These are phyloP conservation scores for Trichoderma hamatum DNA, from an alignment of 2,329 filamentous ascomycete species.

Conservation along the genomic window DNA sequence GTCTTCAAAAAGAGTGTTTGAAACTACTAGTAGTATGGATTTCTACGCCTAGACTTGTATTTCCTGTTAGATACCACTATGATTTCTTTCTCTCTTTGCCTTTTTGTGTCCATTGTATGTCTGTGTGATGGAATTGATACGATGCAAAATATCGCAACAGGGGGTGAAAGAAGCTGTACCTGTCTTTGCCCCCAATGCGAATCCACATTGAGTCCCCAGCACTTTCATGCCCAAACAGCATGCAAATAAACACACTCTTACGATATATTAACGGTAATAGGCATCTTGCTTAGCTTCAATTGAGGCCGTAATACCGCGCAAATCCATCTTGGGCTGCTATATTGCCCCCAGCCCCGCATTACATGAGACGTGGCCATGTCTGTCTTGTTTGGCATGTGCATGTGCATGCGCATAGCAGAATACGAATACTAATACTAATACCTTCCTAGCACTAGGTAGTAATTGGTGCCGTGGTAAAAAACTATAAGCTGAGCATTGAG, in stretches of 20 bases:
- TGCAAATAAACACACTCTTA: background rate
- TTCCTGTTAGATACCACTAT: slow-evolving; percentile 24
- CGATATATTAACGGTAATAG: background rate
- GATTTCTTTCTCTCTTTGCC: slow-evolving; percentile 7
- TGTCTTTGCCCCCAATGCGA: background rate
- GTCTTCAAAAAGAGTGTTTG: slow-evolving; percentile 24
- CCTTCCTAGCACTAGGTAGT: no score
- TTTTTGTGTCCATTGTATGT: background rate
- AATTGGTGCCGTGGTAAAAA: background rate
- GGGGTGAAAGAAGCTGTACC: background rate
- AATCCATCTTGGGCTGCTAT: background rate
- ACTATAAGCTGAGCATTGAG: slow-evolving; percentile 19
- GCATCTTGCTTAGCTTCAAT: background rate
- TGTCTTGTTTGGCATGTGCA: background rate
- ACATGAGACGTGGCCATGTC: slow-evolving; percentile 20
- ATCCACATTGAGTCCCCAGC: background rate
- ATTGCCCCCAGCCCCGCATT: background rate
- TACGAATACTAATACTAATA: background rate
- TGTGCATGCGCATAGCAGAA: background rate
- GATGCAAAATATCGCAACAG: background rate
- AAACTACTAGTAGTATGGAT: slow-evolving; percentile 6
- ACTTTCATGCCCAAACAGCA: background rate
- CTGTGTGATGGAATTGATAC: background rate
- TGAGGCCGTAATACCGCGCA: slow-evolving; percentile 7
- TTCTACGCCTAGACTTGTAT: slow-evolving; percentile 24